Base-by-base conservation (phyloP, 2,329 filamentous ascomycete genomes). In the Apiospora rasikravindrae region DNA sequence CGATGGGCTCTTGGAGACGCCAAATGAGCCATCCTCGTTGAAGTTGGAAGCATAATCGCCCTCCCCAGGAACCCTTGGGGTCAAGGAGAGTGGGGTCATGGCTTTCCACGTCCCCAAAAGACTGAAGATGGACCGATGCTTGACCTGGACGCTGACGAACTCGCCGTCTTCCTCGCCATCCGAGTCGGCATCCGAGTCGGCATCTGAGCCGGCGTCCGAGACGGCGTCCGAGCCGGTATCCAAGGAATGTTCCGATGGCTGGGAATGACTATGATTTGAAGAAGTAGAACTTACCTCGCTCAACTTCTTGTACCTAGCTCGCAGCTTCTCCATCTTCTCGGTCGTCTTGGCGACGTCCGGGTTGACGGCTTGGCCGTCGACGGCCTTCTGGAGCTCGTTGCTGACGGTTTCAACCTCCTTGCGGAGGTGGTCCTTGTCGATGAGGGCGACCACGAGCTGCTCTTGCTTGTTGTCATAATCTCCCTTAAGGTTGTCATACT, bases 381-480 rank as follows among this genome's bases (percentile, higher is more conserved):
- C 76, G 33, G 77, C 74, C 51, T 84, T 84, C 76, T 84, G 82
- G 70, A 84, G 73, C 74, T 86, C 84, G 71, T 80, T 84, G 71
- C 80, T 79, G 69, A 80, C 80, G 69, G 85, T 84, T 74, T 89
- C 87, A 47, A 86, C 81, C 72, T 88, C 85, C 78, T 88, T 88
- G 71, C 87, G 86, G 70, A 90, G 82, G 79, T 87, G 87, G 73
- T 91, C 89, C 78, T 91, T 91, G 74, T 87, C 86, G 66, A 91
- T 83, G 24, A 91, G 83, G 64, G 88, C 87, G 53, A 89, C 85
- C 75, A 91, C 85, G 33, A 92, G 85, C 77, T 91, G 89, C 67
- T 86, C 85, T 80, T 90, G 88, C 77, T 89, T 86, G 73, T 87
- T 84, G 70, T 91, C 88, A 69, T 85, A 83, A 78, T 91, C 88